Evolutionary conservation across 164 flowering plant species (phyloP).

Genomic region (Vitis amurensis): DNA sequence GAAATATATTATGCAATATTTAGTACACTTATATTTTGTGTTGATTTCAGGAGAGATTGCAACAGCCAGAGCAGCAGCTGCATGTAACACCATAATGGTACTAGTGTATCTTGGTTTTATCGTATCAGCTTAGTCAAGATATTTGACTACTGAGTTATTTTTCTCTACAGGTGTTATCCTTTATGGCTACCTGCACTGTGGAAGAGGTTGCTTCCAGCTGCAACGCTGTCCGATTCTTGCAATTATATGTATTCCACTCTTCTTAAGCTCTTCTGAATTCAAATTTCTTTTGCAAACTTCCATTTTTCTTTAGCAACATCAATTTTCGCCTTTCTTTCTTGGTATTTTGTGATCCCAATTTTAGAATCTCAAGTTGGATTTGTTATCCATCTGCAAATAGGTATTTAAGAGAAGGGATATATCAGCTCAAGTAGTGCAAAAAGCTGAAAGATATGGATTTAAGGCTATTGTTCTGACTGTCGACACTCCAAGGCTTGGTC

Average conservation of each 20-base stretch:
- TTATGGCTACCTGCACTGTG: slow-evolving; percentile 49
- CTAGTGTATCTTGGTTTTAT: background rate
- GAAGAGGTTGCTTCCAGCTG: slow-evolving; percentile 92
- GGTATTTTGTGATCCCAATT: background rate
- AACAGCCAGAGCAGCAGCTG: slow-evolving; percentile 83
- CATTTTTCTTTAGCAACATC: background rate
- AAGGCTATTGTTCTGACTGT: slow-evolving; percentile 80
- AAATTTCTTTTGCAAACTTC: background rate
- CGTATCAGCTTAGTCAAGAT: background rate
- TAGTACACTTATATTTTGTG: slow-evolving; percentile 3
- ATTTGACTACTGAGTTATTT: background rate
- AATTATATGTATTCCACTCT: slow-evolving; percentile 60
- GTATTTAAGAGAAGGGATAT: slow-evolving; percentile 67
- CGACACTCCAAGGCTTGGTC: slow-evolving; percentile 74
- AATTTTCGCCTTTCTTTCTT: background rate
- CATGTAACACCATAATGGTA: slow-evolving; percentile 79
- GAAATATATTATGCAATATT: background rate
- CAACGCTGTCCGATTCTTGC: slow-evolving; percentile 70
- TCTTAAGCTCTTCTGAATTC: slow-evolving; percentile 1
- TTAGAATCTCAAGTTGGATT: background rate
- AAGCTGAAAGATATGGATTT: slow-evolving; percentile 84
- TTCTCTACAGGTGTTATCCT: slow-evolving; percentile 58
- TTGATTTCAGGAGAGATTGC: slow-evolving; percentile 65
- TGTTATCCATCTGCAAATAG: slow-evolving; percentile 26
- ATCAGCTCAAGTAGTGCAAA: slow-evolving; percentile 58